Conservation (phyloP, 768 basidiomycete genomes). For the Auricularia auricula-judae region DNA sequence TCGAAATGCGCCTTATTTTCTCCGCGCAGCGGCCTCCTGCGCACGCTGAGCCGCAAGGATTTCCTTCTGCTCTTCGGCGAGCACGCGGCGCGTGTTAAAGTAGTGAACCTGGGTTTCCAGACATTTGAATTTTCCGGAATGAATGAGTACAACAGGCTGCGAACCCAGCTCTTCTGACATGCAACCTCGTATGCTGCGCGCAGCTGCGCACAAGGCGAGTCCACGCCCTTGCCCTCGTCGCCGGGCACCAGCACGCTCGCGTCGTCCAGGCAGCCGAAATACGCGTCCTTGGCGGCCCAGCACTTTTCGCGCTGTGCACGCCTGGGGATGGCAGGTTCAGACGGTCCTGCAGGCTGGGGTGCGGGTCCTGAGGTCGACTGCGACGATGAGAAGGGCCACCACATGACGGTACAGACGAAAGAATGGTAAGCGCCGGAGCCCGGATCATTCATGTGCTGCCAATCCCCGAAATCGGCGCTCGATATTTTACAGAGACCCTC, state of each 20-base stretch:
- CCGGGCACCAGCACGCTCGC: conserved; percentile 62
- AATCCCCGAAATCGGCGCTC: too few species aligned
- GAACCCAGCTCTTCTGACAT: conserved; percentile 86
- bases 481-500: too few species aligned
- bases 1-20: background rate
- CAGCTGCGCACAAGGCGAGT: conserved; percentile 37
- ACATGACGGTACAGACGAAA: background rate
- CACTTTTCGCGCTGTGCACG: conserved; percentile 51
- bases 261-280: conserved; percentile 75
- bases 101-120: conserved; percentile 62
- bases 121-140: background rate
- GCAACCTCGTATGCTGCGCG: conserved; percentile 51
- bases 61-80: conserved; percentile 70
- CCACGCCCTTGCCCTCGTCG: conserved; percentile 39
- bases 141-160: background rate
- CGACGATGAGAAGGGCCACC: background rate
- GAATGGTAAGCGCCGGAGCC: background rate
- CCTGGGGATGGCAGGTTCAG: background rate
- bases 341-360: background rate
- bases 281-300: conserved; percentile 76
- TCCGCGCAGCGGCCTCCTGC: background rate
- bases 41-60: conserved; percentile 34
- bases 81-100: conserved; percentile 82
- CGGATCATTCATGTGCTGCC: background rate
- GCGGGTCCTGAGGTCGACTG: background rate